phyloP scores from a whole-genome alignment of 345 rosid species.

The Adansonia digitata region DNA sequence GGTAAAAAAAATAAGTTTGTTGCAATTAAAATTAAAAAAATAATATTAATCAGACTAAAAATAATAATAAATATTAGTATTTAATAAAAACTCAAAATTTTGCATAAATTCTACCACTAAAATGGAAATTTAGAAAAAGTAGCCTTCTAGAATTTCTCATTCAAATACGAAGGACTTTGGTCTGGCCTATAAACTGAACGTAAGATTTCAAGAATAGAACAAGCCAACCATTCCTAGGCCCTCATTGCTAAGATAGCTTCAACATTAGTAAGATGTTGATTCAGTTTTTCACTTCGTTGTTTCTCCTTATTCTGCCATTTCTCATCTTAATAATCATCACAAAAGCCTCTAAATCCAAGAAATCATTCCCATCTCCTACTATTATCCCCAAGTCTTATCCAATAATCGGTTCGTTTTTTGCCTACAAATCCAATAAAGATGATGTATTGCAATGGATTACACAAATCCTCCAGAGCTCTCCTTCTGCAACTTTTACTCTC shows the following conservation, averaged over 20 bases:
- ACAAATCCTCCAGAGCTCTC: slow-evolving; percentile 39
- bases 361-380: background rate
- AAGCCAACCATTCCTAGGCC: background rate
- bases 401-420: slow-evolving; percentile 42
- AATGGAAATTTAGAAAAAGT: no score
- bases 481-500: slow-evolving; percentile 48
- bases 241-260: background rate
- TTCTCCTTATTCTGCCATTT: background rate
- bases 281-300: background rate
- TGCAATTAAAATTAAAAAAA: no score
- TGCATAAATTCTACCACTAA: no score
- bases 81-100: no score
- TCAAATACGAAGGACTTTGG: no score
- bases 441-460: slow-evolving; percentile 52
- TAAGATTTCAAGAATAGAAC: background rate
- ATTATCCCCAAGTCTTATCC: slow-evolving; percentile 46
- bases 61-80: no score
- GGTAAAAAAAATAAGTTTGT: no score
- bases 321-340: background rate
- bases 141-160: no score
- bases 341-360: background rate
- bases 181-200: background rate
- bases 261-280: background rate
- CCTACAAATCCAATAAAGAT: slow-evolving; percentile 28
- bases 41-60: no score